phyloP scores from a whole-genome alignment of 2,329 filamentous ascomycete genomes.

The Aureobasidium lini region DNA sequence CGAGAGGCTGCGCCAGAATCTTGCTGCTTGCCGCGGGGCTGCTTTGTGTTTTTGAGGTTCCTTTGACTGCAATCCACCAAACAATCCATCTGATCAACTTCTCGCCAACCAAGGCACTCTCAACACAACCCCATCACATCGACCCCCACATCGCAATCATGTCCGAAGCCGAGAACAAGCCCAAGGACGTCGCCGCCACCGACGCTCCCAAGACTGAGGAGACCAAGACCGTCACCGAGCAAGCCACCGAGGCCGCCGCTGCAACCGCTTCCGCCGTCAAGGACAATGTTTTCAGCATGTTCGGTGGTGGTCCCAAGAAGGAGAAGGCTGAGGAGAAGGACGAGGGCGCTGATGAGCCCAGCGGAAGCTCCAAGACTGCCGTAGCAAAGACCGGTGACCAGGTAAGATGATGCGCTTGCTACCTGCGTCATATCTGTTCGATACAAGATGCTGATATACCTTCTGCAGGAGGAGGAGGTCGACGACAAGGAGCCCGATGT shows the following conservation, averaged over 20 bases:
- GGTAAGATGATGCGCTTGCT: constrained; percentile 32
- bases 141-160: neutral
- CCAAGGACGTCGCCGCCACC: constrained; percentile 4
- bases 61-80: neutral
- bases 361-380: constrained; percentile 62
- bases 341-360: constrained; percentile 77
- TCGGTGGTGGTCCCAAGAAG: constrained; percentile 94
- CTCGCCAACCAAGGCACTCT: neutral
- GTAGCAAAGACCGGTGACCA: constrained; percentile 59
- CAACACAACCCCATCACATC: neutral
- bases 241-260: constrained; percentile 27
- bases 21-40: constrained; percentile 2
- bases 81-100: neutral
- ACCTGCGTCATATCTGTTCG: neutral
- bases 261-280: constrained; percentile 36
- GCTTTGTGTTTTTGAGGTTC: neutral
- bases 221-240: constrained; percentile 14
- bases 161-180: constrained; percentile 14
- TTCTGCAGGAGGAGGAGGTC: constrained; percentile 26
- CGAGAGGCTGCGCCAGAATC: neutral
- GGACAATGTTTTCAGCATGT: constrained; percentile 87
- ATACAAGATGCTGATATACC: constrained; percentile 10
- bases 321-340: constrained; percentile 74
- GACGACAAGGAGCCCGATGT: constrained; percentile 62
- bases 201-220: constrained; percentile 8